These are phyloP conservation scores for Bruguiera gymnorhiza DNA, from an alignment of 345 rosid species.

Conservation along the genomic window DNA sequence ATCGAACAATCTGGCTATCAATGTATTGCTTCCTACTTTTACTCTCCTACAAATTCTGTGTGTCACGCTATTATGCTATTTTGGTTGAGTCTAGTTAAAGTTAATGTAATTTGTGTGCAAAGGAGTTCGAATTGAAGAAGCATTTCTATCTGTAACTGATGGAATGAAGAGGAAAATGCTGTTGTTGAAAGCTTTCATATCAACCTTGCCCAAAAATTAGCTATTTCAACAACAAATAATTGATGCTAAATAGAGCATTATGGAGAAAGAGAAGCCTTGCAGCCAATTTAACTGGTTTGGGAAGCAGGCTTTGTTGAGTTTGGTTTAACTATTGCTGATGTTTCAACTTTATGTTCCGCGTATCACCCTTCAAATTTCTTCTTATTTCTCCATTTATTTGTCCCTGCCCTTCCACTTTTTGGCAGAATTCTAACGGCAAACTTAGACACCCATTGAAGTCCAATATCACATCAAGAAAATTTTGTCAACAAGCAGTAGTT, in stretches of 20 bases:
- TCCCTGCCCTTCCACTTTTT: conserved; percentile 1
- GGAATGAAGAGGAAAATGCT: background rate
- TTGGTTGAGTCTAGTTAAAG: no score
- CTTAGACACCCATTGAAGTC: conserved; percentile 29
- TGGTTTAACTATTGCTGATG: background rate
- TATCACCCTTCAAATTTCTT: background rate
- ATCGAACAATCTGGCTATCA: no score
- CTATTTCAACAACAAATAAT: background rate
- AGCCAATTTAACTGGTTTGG: no score
- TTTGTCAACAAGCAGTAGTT: conserved; percentile 27
- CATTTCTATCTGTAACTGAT: no score
- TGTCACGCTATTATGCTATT: no score
- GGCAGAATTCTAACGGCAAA: conserved; percentile 42
- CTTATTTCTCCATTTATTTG: background rate
- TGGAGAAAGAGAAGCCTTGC: no score
- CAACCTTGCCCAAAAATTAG: background rate
- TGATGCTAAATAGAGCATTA: no score
- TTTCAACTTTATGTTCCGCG: background rate
- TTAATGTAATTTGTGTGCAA: no score
- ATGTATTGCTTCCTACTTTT: no score
- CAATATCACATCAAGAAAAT: conserved; percentile 31
- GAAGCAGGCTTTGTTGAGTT: background rate
- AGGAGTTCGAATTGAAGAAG: no score
- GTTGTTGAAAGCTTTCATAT: background rate
- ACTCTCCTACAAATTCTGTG: no score